A percentile compares a stretch with the other conserved stretches of the same genome.
Conservation (phyloP, 345 rosid genomes). For the Mercurialis annua region DNA sequence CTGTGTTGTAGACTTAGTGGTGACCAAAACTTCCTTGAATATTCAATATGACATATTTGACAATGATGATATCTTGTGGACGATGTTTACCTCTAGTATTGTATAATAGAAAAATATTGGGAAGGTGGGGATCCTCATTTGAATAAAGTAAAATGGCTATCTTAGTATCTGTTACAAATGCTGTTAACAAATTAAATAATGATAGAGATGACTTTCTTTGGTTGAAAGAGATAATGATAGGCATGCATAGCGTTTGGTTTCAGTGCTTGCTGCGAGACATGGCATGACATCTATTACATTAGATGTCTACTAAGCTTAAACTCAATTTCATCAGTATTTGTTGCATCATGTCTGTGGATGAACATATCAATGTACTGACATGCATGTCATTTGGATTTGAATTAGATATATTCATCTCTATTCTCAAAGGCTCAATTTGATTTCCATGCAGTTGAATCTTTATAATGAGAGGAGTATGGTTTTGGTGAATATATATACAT, state of each 20-base stretch:
- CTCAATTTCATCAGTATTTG: too few relatives aligned
- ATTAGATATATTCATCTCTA: too few relatives aligned
- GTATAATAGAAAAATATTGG: neutral
- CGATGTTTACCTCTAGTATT: neutral
- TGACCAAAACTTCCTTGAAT: neutral
- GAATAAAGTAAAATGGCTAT: neutral
- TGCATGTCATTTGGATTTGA: too few relatives aligned
- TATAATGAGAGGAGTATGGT: neutral
- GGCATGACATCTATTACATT: too few relatives aligned
- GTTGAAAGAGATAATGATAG: neutral
- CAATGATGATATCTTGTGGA: neutral
- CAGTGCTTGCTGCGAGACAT: too few relatives aligned
- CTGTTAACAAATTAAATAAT: neutral
- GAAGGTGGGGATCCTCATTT: neutral
- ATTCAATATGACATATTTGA: neutral
- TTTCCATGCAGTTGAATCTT: too few relatives aligned
- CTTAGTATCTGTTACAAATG: neutral
- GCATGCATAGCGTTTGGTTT: neutral
- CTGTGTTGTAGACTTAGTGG: neutral
- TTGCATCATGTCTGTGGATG: neutral
- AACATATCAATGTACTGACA: neutral
- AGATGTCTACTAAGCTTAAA: too few relatives aligned
- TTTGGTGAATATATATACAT: neutral
- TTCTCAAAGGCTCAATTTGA: neutral
- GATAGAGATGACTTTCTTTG: neutral